Evolutionary conservation across 306 rosid species (phyloP).

Genomic region (Arachis stenosperma): DNA sequence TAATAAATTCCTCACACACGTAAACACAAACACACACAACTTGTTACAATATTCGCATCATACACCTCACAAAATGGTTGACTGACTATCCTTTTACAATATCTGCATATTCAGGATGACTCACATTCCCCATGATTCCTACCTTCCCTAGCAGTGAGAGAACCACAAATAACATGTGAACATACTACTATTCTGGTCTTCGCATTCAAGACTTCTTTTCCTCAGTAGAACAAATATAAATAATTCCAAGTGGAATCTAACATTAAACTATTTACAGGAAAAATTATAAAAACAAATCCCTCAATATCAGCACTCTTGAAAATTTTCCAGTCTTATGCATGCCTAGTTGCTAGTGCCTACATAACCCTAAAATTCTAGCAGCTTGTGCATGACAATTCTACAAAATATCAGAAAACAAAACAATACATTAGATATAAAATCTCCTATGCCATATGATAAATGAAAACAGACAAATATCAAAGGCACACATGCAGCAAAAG

Average conservation of each 20-base stretch:
- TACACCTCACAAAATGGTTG: too few relatives aligned
- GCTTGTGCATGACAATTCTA: slow-evolving; percentile 12
- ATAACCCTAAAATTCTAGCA: slow-evolving; percentile 8
- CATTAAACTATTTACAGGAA: not conserved
- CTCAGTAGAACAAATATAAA: slow-evolving; percentile 18
- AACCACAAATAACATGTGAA: not conserved
- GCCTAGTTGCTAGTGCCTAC: not conserved
- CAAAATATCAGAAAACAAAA: not conserved
- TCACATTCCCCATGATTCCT: too few relatives aligned
- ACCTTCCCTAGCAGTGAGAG: too few relatives aligned
- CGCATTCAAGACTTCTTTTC: not conserved
- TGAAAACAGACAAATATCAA: slow-evolving; percentile 15
- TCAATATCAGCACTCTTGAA: slow-evolving; percentile 1
- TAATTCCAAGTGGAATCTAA: slow-evolving; percentile 17
- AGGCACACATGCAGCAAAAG: slow-evolving; percentile 28
- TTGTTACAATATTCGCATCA: too few relatives aligned
- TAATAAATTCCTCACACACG: too few relatives aligned
- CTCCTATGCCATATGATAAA: slow-evolving; percentile 6
- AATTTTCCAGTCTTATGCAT: slow-evolving; percentile 3
- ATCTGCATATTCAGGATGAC: too few relatives aligned
- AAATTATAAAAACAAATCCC: not conserved
- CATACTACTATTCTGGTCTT: not conserved
- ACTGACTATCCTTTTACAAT: too few relatives aligned
- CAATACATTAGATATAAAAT: slow-evolving; percentile 1
- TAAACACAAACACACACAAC: too few relatives aligned